Percentiles rank a stretch among this genome's conserved stretches.
Evolutionary conservation across 768 basidiomycete species (phyloP).

Genomic region (Psilocybe sp.): DNA sequence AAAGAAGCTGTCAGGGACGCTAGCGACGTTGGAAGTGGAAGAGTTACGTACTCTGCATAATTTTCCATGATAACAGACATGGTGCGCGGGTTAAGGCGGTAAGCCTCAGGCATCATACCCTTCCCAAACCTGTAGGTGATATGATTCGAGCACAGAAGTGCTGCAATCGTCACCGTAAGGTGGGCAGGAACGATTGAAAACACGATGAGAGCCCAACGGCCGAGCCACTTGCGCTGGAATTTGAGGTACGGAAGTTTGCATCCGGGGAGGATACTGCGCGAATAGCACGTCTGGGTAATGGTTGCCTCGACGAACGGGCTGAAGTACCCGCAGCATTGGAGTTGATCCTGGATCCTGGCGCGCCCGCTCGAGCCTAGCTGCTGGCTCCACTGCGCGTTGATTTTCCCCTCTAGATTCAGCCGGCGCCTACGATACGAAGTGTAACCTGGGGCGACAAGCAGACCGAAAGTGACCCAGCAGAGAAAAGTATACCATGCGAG

Average conservation of each 20-base stretch:
- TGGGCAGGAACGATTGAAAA: slow-evolving; percentile 71
- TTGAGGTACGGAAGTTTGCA: slow-evolving; percentile 66
- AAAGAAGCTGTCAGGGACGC: not conserved
- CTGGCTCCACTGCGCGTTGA: slow-evolving; percentile 74
- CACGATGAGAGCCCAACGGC: slow-evolving; percentile 59
- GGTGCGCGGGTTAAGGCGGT: slow-evolving; percentile 63
- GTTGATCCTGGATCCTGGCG: slow-evolving; percentile 67
- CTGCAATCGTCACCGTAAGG: slow-evolving; percentile 58
- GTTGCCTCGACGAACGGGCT: slow-evolving; percentile 79
- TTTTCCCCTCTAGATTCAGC: slow-evolving; percentile 68
- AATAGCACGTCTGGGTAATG: slow-evolving; percentile 68
- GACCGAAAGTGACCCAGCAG: slow-evolving; percentile 71
- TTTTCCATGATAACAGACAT: slow-evolving; percentile 85
- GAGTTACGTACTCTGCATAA: slow-evolving; percentile 56
- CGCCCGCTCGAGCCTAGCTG: slow-evolving; percentile 55
- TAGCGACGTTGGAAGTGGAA: not conserved
- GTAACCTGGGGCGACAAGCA: slow-evolving; percentile 77
- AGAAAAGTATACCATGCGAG: slow-evolving; percentile 76
- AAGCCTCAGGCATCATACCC: slow-evolving; percentile 85
- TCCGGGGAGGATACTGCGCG: slow-evolving; percentile 66
- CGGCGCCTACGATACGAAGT: slow-evolving; percentile 65
- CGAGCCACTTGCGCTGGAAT: slow-evolving; percentile 52
- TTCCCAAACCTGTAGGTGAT: slow-evolving; percentile 86
- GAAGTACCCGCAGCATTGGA: slow-evolving; percentile 79
- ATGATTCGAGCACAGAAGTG: slow-evolving; percentile 74